A percentile compares a stretch with the other conserved stretches of the same genome.
Conservation (phyloP, 805 yeast species). For the Starmerella potacharoeniae region DNA sequence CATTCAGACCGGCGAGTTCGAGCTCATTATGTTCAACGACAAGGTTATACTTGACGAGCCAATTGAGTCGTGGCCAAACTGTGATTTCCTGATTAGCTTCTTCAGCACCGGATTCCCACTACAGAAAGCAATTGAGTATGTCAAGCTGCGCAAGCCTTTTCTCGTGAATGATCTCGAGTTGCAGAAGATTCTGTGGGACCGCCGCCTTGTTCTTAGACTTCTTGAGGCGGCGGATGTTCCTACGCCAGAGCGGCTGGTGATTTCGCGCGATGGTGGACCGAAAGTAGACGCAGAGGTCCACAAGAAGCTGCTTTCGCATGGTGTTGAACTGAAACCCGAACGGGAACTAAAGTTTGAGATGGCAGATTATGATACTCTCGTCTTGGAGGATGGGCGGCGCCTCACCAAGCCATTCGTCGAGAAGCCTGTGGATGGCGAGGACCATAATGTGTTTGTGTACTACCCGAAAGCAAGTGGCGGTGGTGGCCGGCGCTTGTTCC, state of each 20-base stretch:
- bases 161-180: constrained; percentile 76
- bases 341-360: constrained; percentile 62
- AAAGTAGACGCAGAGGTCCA: constrained; percentile 57
- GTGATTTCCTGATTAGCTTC: constrained; percentile 87
- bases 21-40: constrained; percentile 93
- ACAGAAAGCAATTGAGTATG: constrained; percentile 88
- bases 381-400: constrained; percentile 45
- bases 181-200: constrained; percentile 96
- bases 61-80: constrained; percentile 96
- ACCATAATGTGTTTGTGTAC: constrained; percentile 89
- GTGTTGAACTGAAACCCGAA: constrained; percentile 46
- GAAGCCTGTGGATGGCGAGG: constrained; percentile 98
- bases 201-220: constrained; percentile 72
- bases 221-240: constrained; percentile 76
- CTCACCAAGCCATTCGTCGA: constrained; percentile 90
- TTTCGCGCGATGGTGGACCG: constrained; percentile 96
- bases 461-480: constrained; percentile 86
- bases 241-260: constrained; percentile 78
- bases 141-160: constrained; percentile 78
- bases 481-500: constrained; percentile 87
- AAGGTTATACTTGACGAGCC: constrained; percentile 88
- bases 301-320: constrained; percentile 47
- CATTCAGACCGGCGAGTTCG: constrained; percentile 90
- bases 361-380: constrained; percentile 79
- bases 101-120: constrained; percentile 95